phyloP scores from a whole-genome alignment of 352 stramenopile species.

The Pythium diclinum region DNA sequence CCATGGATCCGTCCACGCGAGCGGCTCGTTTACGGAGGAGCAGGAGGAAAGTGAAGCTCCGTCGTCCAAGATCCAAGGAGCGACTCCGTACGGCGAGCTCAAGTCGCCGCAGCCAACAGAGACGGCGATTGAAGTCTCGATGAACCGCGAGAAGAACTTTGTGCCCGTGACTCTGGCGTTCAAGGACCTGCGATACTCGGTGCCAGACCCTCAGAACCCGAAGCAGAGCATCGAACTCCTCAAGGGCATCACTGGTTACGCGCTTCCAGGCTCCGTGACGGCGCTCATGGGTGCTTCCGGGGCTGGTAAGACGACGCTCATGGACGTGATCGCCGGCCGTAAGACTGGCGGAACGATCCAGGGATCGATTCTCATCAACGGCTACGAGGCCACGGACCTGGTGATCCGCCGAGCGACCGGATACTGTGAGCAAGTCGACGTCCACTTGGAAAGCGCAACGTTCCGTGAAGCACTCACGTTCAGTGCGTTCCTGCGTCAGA shows the following conservation, averaged over 20 bases:
- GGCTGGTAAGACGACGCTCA: slow-evolving; percentile 93
- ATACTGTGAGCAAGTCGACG: slow-evolving; percentile 81
- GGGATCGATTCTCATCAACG: slow-evolving; percentile 89
- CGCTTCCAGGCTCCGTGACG: slow-evolving; percentile 51
- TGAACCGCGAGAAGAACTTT: not conserved
- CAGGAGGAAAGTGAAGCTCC: not conserved
- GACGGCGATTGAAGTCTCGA: not conserved
- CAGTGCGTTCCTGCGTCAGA: slow-evolving; percentile 83
- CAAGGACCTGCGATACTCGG: slow-evolving; percentile 45
- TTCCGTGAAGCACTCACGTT: slow-evolving; percentile 93
- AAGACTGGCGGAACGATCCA: slow-evolving; percentile 88
- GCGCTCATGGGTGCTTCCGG: slow-evolving; percentile 73
- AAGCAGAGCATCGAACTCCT: slow-evolving; percentile 54
- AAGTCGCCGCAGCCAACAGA: slow-evolving; percentile 13
- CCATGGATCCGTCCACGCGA: not conserved
- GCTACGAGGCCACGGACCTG: slow-evolving; percentile 63
- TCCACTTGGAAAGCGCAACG: slow-evolving; percentile 87
- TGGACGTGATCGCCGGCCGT: slow-evolving; percentile 93
- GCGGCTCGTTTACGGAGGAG: not conserved
- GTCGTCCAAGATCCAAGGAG: not conserved
- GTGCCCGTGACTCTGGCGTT: slow-evolving; percentile 43
- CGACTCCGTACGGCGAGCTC: not conserved
- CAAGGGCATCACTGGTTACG: slow-evolving; percentile 48
- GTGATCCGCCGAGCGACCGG: slow-evolving; percentile 40
- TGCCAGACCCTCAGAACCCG: slow-evolving; percentile 26